Evolutionary conservation across 83 land plant genomes (phyloP).

Genomic region (Isoetes engelmannii): DNA sequence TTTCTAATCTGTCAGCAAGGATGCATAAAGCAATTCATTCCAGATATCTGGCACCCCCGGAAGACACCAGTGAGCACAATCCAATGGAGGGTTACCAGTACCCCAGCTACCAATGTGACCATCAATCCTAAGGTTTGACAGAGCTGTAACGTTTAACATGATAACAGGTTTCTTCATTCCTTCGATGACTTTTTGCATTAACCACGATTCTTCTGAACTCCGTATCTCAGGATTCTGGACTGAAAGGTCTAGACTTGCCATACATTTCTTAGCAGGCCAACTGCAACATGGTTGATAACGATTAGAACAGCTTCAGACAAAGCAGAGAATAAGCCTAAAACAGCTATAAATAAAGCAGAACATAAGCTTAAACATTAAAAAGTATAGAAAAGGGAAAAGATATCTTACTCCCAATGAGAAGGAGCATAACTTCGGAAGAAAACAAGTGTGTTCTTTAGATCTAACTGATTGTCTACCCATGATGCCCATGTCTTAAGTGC

Average conservation of each 20-base stretch:
- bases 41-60: constrained; percentile 92
- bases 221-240: too few species aligned
- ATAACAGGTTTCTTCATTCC: constrained; percentile 43
- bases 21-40: constrained; percentile 72
- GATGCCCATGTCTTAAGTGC: constrained; percentile 77
- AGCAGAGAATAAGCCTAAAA: too few species aligned
- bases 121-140: constrained; percentile 73
- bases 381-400: too few species aligned
- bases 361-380: too few species aligned
- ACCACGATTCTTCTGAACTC: background rate
- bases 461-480: constrained; percentile 58
- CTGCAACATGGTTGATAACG: too few species aligned
- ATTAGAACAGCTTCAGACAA: too few species aligned
- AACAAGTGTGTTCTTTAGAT: constrained; percentile 59
- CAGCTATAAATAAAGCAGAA: too few species aligned
- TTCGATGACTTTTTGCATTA: constrained; percentile 31
- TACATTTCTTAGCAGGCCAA: too few species aligned
- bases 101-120: constrained; percentile 79
- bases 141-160: constrained; percentile 59
- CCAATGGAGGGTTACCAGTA: constrained; percentile 44
- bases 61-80: constrained; percentile 94
- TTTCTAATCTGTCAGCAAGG: constrained; percentile 20
- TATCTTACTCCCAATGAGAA: constrained; percentile 69
- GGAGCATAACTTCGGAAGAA: constrained; percentile 85
- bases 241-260: too few species aligned